A percentile compares a stretch with the other conserved stretches of the same genome.
Evolutionary conservation across 1,284 basidiomycete genomes (phyloP).

Genomic region (Mycena citricolor): DNA sequence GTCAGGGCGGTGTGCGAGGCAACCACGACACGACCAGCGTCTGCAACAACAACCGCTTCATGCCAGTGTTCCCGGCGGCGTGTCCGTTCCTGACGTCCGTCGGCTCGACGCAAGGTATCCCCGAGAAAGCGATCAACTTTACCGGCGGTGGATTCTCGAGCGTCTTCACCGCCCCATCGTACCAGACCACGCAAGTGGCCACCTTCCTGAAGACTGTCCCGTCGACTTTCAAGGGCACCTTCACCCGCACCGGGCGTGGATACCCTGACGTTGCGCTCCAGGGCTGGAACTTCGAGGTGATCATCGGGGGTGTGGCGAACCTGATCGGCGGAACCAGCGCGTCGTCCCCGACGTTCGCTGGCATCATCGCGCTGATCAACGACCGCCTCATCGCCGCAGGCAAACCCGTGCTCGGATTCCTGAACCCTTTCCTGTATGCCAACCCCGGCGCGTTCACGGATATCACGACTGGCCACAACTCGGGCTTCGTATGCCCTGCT

Average conservation of each 20-base stretch:
- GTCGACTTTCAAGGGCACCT: slow-evolving; percentile 33
- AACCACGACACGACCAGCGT: slow-evolving; percentile 30
- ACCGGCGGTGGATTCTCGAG: slow-evolving; percentile 43
- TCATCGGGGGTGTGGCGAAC: slow-evolving; percentile 42
- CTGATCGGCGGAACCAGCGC: slow-evolving; percentile 60
- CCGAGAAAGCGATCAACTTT: slow-evolving; percentile 34
- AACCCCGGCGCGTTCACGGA: slow-evolving; percentile 53
- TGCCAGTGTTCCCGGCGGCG: slow-evolving; percentile 38
- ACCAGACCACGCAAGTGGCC: slow-evolving; percentile 32
- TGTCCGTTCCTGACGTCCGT: slow-evolving; percentile 27
- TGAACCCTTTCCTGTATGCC: slow-evolving; percentile 60
- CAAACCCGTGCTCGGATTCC: slow-evolving; percentile 44
- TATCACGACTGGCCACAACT: slow-evolving; percentile 47
- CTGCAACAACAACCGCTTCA: slow-evolving; percentile 34
- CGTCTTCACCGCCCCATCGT: slow-evolving; percentile 37
- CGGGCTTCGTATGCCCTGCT: slow-evolving; percentile 13
- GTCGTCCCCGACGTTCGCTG: slow-evolving; percentile 39
- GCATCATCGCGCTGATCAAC: slow-evolving; percentile 45
- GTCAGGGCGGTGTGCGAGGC: slow-evolving; percentile 38
- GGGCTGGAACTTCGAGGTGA: slow-evolving; percentile 45
- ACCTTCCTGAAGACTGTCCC: slow-evolving; percentile 31
- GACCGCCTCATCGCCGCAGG: slow-evolving; percentile 36
- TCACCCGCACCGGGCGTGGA: slow-evolving; percentile 39
- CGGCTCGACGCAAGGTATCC: slow-evolving; percentile 31
- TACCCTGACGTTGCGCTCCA: slow-evolving; percentile 46